These are phyloP conservation scores for Areca catechu DNA, from an alignment of 176 grass and related monocot genomes.

Conservation along the genomic window DNA sequence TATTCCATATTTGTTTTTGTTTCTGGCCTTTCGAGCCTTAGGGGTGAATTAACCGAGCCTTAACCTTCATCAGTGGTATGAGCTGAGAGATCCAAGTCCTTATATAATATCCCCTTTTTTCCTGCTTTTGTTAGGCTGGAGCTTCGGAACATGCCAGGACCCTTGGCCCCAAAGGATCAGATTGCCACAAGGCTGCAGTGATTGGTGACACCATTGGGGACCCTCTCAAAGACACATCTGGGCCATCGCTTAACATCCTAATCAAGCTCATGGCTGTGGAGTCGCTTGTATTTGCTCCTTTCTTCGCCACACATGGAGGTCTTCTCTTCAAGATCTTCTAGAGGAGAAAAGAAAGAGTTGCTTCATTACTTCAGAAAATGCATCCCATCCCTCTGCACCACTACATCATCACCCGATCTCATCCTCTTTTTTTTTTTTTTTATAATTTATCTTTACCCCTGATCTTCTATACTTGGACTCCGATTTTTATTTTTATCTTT, in stretches of 20 bases:
- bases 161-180: conserved; percentile 78
- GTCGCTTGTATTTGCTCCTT: conserved; percentile 88
- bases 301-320: conserved; percentile 79
- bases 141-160: conserved; percentile 68
- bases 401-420: background rate
- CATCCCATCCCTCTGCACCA: background rate
- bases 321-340: conserved; percentile 78
- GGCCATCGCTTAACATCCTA: conserved; percentile 85
- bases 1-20: background rate
- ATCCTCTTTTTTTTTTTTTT: no score
- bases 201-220: conserved; percentile 93
- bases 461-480: background rate
- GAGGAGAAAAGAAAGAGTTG: background rate
- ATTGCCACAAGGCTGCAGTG: conserved; percentile 81
- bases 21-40: no score
- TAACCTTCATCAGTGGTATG: no score
- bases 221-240: conserved; percentile 89
- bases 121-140: conserved; percentile 50
- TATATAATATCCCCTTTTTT: background rate
- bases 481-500: background rate
- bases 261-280: conserved; percentile 98
- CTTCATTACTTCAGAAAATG: background rate
- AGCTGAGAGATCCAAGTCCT: no score
- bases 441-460: background rate
- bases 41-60: no score